These are phyloP conservation scores for Dissoconium aciculare DNA, from an alignment of 2,329 filamentous ascomycete genomes.

Conservation along the genomic window DNA sequence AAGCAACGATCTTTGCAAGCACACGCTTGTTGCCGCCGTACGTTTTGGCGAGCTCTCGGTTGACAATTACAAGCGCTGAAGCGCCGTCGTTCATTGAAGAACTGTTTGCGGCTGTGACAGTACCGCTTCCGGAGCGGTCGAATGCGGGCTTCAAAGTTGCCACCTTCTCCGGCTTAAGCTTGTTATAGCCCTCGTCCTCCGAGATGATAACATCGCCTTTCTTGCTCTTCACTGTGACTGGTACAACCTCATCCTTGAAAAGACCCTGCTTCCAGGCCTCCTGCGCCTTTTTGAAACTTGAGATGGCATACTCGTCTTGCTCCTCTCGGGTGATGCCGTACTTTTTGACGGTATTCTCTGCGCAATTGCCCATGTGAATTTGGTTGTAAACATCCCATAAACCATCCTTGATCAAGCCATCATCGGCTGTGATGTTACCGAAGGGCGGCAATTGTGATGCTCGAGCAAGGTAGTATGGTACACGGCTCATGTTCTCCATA, in stretches of 20 bases:
- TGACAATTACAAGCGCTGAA: conserved; percentile 73
- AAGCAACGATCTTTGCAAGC: conserved; percentile 70
- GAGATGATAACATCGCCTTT: conserved; percentile 70
- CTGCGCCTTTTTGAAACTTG: conserved; percentile 78
- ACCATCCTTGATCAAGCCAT: conserved; percentile 87
- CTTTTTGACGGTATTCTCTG: conserved; percentile 87
- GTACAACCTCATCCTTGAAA: conserved; percentile 80
- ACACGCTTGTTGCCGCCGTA: conserved; percentile 57
- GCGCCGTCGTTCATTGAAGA: conserved; percentile 92
- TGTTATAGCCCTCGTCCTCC: conserved; percentile 78
- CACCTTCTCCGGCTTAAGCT: conserved; percentile 76
- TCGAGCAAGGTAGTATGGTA: conserved; percentile 78
- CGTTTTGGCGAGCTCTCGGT: conserved; percentile 62
- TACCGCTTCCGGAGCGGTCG: conserved; percentile 67
- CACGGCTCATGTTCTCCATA: conserved; percentile 95
- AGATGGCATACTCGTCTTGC: conserved; percentile 83
- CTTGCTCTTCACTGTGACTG: conserved; percentile 68
- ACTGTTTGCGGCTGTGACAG: conserved; percentile 86
- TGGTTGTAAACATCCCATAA: conserved; percentile 93
- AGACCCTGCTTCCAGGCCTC: conserved; percentile 69
- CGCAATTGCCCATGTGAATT: conserved; percentile 96
- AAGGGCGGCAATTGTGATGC: conserved; percentile 73
- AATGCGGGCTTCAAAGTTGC: conserved; percentile 82
- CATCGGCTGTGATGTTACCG: conserved; percentile 73
- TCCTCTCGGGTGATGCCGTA: conserved; percentile 64